Conservation (phyloP, 2,329 filamentous ascomycete genomes). For the Penicillium concentricum region DNA sequence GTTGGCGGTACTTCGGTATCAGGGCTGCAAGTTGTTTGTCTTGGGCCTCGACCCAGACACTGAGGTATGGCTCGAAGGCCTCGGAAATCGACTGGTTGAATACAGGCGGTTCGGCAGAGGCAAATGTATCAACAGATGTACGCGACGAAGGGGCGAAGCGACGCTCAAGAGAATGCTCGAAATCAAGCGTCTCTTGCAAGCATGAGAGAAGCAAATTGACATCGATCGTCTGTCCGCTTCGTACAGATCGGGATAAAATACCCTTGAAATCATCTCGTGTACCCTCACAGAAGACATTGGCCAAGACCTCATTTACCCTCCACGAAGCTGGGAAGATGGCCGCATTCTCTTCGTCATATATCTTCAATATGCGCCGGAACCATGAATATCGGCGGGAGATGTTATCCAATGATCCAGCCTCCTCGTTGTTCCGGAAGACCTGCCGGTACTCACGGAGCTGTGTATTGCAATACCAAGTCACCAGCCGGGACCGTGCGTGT, state of each 20-base stretch:
- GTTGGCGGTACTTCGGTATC: conserved; percentile 82
- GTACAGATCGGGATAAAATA: conserved; percentile 84
- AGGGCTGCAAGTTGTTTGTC: conserved; percentile 81
- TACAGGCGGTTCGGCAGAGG: conserved; percentile 71
- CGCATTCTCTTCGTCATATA: conserved; percentile 90
- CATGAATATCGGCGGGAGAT: conserved; percentile 92
- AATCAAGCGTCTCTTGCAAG: conserved; percentile 92
- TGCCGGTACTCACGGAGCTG: conserved; percentile 93
- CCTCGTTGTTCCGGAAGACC: conserved; percentile 93
- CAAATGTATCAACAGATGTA: conserved; percentile 85
- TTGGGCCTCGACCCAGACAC: conserved; percentile 94
- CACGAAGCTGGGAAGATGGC: conserved; percentile 82
- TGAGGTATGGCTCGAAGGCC: conserved; percentile 95
- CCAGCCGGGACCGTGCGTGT: conserved; percentile 72
- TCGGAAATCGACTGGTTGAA: conserved; percentile 93
- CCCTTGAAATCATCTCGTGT: conserved; percentile 94
- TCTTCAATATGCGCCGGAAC: conserved; percentile 95
- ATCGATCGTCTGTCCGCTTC: conserved; percentile 76
- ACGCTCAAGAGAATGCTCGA: conserved; percentile 86
- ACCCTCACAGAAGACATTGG: conserved; percentile 90
- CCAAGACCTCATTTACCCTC: conserved; percentile 86
- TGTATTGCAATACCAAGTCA: conserved; percentile 98
- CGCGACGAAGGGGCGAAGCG: conserved; percentile 70
- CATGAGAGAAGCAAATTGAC: conserved; percentile 87
- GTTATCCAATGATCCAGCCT: conserved; percentile 93